Base-by-base conservation (phyloP, 352 stramenopile genomes). In the Phytopythium aichiense region DNA sequence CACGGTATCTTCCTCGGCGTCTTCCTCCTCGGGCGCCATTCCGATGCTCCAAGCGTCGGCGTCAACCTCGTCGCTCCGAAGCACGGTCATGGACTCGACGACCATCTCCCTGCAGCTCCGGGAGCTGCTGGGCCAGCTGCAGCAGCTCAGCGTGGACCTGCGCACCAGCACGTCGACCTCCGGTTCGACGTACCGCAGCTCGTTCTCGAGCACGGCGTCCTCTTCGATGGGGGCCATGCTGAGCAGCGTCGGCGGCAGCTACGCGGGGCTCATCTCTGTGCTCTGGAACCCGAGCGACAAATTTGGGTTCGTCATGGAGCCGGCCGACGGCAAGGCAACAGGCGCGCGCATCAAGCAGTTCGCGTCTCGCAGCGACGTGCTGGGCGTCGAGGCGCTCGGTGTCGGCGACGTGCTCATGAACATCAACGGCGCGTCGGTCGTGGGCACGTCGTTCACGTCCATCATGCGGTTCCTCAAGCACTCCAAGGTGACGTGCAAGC, bases 381-480 rank as follows among this genome's bases (percentile, higher is more conserved):
- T 94, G n/a, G 85, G 85, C 40, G 73, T 88, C 28, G 83, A 92
- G 62, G 49, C 69, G 22, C 72, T 94, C 2, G 64, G 50, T 13
- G 60, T 78, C 0, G 83, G 81, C 20, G 83, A 94, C 63, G 73
- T 89, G 43, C 75, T 94, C 33, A 64, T 88, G 38, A 85, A 82
- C 63, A 90, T 94, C 61, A 94, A 92, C 64, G 85, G 79, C 71
- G 74, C 80, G 22, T 72, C 72, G 0, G 85, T 92, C 20, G 67
- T 65, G 5, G 72, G 60, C 23, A 75, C 82, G 53, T 75, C 77
- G 28, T 87, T 84, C 60, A 60, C 79, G 46, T 85, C 81, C 31
- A 88, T 94, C 66, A 83, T 76, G 58, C 79, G 81, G 33, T 92
- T 92, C 61, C 64, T 94, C 38, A 94, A 94, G 67, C 81, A 84